Base-by-base conservation (phyloP, 192 early-diverging fungal species). In the Backusella tuberculispora region DNA sequence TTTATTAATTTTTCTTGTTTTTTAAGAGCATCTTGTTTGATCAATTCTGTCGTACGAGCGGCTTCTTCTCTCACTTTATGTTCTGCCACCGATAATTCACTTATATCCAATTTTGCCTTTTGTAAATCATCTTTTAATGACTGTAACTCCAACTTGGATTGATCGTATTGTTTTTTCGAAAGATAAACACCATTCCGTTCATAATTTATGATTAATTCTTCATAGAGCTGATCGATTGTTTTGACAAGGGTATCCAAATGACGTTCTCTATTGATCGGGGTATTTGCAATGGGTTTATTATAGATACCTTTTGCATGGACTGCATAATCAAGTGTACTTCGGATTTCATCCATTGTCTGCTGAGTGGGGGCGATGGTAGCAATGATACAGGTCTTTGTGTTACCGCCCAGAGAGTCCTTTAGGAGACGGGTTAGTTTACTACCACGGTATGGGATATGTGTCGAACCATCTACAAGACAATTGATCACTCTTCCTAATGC, bases 311-410 rank as follows among this genome's bases (percentile, higher is more conserved):
- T 95, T 44, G 94, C 93, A 46, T 92, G 84, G 69, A 85, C 86
- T 3, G 92, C 94, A 71, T 95, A 95, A 45, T 94, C 90, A 34
- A 96, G 80, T 1, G 94, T 96, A 56, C 87, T 91, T 7, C 88
- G 74, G 0, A 92, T 93, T 70, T 94, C 94, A 8, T 92, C 91
- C 56, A 90, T 74, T 48, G 85, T 85, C 4, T 80, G 80, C 69
- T 85, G 85, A 3, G 94, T 90, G 0, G 93, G 94, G 13, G 95
- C 94, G 37, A 97, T 90, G 15, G 96, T 97, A 14, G 96, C 98
- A 48, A 99, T 96, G 74, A 99, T 96, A 74, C 95, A 97, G 0
- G 98, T 97, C 66, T 95, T 95, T 15, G 96, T 98, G 48, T 89
- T 82, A 0, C 97, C 97, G 72, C 92, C 93, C 0, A 94, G 85